Percentiles rank a stretch among this genome's conserved stretches.
Evolutionary conservation across 495 filamentous ascomycete genomes (phyloP).

Genomic region (Barbatosphaeria neglecta): DNA sequence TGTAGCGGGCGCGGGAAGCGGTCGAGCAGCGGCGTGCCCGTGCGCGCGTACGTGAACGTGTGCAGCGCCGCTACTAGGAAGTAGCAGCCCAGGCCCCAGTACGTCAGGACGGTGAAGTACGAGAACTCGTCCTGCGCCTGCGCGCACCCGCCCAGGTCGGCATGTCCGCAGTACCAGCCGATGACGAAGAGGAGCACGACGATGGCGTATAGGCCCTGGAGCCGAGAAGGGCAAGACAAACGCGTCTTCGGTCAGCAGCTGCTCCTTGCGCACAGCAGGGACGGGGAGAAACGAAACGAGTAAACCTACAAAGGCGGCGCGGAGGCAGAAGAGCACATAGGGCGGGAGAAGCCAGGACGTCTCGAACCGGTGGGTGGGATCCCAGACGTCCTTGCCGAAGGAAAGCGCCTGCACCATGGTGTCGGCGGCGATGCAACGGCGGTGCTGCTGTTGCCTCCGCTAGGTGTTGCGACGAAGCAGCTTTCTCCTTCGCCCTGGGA

Average conservation of each 20-base stretch:
- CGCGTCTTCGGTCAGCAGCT: neutral
- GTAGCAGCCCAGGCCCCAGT: constrained; percentile 76
- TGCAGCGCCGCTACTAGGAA: constrained; percentile 52
- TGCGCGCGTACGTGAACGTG: constrained; percentile 51
- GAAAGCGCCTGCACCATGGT: constrained; percentile 15
- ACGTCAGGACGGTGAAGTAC: constrained; percentile 70
- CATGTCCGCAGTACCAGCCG: constrained; percentile 41
- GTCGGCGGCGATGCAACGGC: neutral
- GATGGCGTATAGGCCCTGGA: constrained; percentile 57
- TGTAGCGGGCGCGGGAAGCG: constrained; percentile 52
- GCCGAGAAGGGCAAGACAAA: neutral
- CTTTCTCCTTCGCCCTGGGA: too few relatives aligned
- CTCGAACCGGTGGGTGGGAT: constrained; percentile 52
- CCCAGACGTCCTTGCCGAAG: constrained; percentile 36
- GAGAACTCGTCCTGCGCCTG: constrained; percentile 46
- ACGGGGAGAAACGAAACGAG: constrained; percentile 1
- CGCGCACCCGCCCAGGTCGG: constrained; percentile 14
- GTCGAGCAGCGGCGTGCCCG: constrained; percentile 43
- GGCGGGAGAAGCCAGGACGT: constrained; percentile 72
- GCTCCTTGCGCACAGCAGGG: neutral
- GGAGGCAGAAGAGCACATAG: constrained; percentile 41
- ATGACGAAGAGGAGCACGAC: constrained; percentile 57
- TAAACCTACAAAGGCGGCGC: constrained; percentile 47
- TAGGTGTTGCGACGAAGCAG: too few relatives aligned
- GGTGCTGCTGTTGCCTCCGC: neutral